Evolutionary conservation across 306 rosid species (phyloP).

Genomic region (Cicer arietinum): DNA sequence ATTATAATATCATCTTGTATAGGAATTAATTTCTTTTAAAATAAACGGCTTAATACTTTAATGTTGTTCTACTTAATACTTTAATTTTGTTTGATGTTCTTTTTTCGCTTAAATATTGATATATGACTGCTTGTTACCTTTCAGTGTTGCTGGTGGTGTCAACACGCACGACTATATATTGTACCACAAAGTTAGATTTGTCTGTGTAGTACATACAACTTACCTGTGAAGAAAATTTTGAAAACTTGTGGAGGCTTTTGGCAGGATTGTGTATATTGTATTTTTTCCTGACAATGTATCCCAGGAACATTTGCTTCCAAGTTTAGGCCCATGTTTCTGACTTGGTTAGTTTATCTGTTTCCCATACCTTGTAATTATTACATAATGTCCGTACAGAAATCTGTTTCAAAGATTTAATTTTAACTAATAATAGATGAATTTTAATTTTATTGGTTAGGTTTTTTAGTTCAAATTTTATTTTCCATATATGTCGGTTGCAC

Average conservation of each 20-base stretch:
- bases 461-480: conserved; percentile 4
- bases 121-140: conserved; percentile 40
- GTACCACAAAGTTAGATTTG: conserved; percentile 55
- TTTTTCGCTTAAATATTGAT: conserved; percentile 34
- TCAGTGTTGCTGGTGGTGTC: conserved; percentile 61
- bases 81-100: conserved; percentile 21
- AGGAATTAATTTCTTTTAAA: conserved; percentile 3
- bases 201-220: conserved; percentile 64
- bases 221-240: conserved; percentile 63
- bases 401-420: conserved; percentile 47
- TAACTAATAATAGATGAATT: conserved; percentile 31
- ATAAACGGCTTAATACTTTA: conserved; percentile 20
- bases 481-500: not conserved
- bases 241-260: conserved; percentile 83
- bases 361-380: conserved; percentile 72
- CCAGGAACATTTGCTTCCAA: conserved; percentile 84
- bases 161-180: conserved; percentile 45
- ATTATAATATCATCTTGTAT: not conserved
- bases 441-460: conserved; percentile 30
- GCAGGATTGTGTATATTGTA: conserved; percentile 96
- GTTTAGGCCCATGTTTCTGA: conserved; percentile 85
- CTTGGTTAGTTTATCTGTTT: conserved; percentile 95
- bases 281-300: conserved; percentile 94
- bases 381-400: conserved; percentile 53
- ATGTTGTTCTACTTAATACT: conserved; percentile 25